These are phyloP conservation scores for Candida orba DNA, from an alignment of 805 yeast species.

Conservation along the genomic window DNA sequence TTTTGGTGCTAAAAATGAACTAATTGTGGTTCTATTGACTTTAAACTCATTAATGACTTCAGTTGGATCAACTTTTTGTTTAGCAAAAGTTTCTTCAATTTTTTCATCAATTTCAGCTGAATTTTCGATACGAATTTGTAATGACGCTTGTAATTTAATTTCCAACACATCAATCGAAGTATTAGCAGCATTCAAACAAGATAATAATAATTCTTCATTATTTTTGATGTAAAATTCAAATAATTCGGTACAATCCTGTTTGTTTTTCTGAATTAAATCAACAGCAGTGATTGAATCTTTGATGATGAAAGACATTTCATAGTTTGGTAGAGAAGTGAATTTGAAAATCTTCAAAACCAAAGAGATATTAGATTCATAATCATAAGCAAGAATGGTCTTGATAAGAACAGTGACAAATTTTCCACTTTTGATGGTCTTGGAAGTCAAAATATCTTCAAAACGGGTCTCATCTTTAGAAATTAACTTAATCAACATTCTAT, in stretches of 20 bases:
- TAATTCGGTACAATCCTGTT: conserved; percentile 30
- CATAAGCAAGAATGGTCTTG: conserved; percentile 37
- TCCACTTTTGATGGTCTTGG: conserved; percentile 27
- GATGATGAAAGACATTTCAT: conserved; percentile 31
- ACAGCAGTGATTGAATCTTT: conserved; percentile 33
- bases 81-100: conserved; percentile 15
- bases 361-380: conserved; percentile 29
- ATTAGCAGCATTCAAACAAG: conserved; percentile 29
- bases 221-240: conserved; percentile 32
- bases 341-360: conserved; percentile 31
- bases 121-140: conserved; percentile 26
- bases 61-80: conserved; percentile 5
- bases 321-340: conserved; percentile 26
- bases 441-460: conserved; percentile 21
- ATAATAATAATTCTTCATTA: conserved; percentile 33
- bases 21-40: conserved; percentile 11
- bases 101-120: conserved; percentile 23
- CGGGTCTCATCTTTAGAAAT: conserved; percentile 20
- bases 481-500: conserved; percentile 25
- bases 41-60: conserved; percentile 13
- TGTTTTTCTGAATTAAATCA: conserved; percentile 28
- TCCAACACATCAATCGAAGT: conserved; percentile 43
- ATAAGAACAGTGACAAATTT: conserved; percentile 38
- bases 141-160: conserved; percentile 61
- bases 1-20: conserved; percentile 31